phyloP scores from a whole-genome alignment of 805 yeast genomes.

The Candida coquimbonensis region DNA sequence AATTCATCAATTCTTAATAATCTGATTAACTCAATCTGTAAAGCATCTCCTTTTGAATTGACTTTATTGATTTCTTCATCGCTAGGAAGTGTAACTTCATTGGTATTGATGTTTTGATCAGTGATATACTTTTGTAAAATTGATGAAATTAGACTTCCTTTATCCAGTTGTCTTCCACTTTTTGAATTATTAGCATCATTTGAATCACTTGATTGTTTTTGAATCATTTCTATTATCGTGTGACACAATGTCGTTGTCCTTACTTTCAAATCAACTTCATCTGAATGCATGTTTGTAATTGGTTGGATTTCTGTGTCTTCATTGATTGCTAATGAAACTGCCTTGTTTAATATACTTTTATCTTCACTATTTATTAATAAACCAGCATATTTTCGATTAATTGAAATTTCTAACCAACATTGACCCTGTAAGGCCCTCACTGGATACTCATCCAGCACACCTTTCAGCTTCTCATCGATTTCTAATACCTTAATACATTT shows the following conservation, averaged over 20 bases:
- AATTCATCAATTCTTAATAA: conserved; percentile 14
- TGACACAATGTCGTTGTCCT: conserved; percentile 17
- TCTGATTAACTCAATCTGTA: conserved; percentile 25
- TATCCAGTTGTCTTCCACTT: not conserved
- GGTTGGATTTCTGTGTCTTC: not conserved
- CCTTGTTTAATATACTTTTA: conserved; percentile 5
- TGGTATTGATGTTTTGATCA: not conserved
- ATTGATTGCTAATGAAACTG: conserved; percentile 3
- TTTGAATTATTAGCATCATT: not conserved
- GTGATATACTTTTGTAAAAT: not conserved
- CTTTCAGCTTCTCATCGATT: conserved; percentile 17
- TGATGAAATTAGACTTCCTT: conserved; percentile 4
- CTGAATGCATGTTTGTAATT: not conserved
- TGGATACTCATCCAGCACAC: conserved; percentile 24
- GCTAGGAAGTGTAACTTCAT: not conserved
- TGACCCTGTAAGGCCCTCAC: conserved; percentile 22
- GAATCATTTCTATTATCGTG: conserved; percentile 10
- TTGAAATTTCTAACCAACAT: conserved; percentile 5
- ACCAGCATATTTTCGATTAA: conserved; percentile 17
- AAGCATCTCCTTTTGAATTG: conserved; percentile 13
- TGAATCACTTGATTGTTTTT: not conserved
- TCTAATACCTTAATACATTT: conserved; percentile 24
- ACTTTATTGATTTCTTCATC: conserved; percentile 12
- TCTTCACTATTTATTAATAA: conserved; percentile 9
- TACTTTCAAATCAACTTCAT: conserved; percentile 13